phyloP scores from a whole-genome alignment of 257 asterid species.

The Leptodermis oblonga region DNA sequence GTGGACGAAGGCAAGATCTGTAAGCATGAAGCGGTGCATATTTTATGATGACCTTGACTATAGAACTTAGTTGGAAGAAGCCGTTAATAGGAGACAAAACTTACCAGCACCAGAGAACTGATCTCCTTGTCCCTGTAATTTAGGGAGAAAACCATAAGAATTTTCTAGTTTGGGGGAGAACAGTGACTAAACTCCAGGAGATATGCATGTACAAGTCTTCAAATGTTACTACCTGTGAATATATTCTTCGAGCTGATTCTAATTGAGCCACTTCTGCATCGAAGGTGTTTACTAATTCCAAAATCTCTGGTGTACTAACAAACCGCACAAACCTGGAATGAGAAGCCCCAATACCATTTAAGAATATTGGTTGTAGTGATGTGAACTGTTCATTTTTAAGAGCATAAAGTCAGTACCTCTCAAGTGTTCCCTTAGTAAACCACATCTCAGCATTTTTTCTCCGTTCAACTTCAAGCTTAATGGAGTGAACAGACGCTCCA shows the following conservation, averaged over 20 bases:
- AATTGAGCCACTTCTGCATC: constrained; percentile 91
- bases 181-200: not conserved
- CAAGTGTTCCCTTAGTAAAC: constrained; percentile 98
- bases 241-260: constrained; percentile 82
- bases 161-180: constrained; percentile 17
- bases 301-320: constrained; percentile 86
- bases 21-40: not conserved
- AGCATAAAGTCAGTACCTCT: constrained; percentile 51
- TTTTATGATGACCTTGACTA: not conserved
- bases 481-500: constrained; percentile 55
- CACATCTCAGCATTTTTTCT: constrained; percentile 53
- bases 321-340: constrained; percentile 75
- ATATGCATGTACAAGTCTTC: constrained; percentile 7
- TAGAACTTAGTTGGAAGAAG: not conserved
- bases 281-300: constrained; percentile 65
- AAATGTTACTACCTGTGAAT: constrained; percentile 53
- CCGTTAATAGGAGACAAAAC: constrained; percentile 15
- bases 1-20: too few species aligned
- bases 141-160: constrained; percentile 19
- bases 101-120: constrained; percentile 49
- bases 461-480: constrained; percentile 73
- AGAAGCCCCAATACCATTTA: constrained; percentile 8
- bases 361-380: constrained; percentile 9
- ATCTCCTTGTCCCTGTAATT: constrained; percentile 70
- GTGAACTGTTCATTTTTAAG: constrained; percentile 1